These are phyloP conservation scores for Orobanche coerulescens DNA, from an alignment of 257 asterid genomes.

Conservation along the genomic window DNA sequence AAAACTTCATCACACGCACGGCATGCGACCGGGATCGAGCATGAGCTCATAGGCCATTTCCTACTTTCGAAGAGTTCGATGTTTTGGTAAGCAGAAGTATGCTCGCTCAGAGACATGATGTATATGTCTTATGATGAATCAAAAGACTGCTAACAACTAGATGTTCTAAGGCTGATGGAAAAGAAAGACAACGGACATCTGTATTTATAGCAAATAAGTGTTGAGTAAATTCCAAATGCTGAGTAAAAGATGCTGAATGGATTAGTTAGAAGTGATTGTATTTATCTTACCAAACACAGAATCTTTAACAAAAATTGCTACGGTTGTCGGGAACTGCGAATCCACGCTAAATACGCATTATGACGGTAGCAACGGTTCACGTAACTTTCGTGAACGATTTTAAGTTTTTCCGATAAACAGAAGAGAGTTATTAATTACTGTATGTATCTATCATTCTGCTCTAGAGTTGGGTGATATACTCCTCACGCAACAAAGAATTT, in stretches of 20 bases:
- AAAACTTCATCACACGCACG: slow-evolving; percentile 32
- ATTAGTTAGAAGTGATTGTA: slow-evolving; percentile 26
- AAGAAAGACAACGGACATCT: background rate
- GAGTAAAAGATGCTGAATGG: slow-evolving; percentile 14
- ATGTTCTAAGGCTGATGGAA: background rate
- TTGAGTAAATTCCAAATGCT: slow-evolving; percentile 23
- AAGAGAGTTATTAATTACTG: background rate
- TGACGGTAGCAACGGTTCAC: slow-evolving; percentile 14
- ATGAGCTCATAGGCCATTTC: slow-evolving; percentile 7
- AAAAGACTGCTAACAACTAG: slow-evolving; percentile 16
- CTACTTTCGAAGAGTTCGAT: slow-evolving; percentile 18
- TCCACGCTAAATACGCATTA: slow-evolving; percentile 14
- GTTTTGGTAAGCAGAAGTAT: slow-evolving; percentile 16
- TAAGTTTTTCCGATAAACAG: background rate
- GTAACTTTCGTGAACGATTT: slow-evolving; percentile 6
- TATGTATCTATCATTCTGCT: no score
- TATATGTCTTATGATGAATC: slow-evolving; percentile 1
- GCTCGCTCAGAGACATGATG: slow-evolving; percentile 21
- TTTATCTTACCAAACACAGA: slow-evolving; percentile 25
- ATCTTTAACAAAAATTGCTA: slow-evolving; percentile 13
- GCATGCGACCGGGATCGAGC: slow-evolving; percentile 23
- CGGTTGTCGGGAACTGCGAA: slow-evolving; percentile 16
- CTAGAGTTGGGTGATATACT: background rate
- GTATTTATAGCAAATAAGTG: slow-evolving; percentile 22
- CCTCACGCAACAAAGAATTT: background rate